A percentile compares a stretch with the other conserved stretches of the same genome.
These are phyloP conservation scores for Farysia itapuensis DNA, from an alignment of 1,284 basidiomycete genomes.

Conservation along the genomic window DNA sequence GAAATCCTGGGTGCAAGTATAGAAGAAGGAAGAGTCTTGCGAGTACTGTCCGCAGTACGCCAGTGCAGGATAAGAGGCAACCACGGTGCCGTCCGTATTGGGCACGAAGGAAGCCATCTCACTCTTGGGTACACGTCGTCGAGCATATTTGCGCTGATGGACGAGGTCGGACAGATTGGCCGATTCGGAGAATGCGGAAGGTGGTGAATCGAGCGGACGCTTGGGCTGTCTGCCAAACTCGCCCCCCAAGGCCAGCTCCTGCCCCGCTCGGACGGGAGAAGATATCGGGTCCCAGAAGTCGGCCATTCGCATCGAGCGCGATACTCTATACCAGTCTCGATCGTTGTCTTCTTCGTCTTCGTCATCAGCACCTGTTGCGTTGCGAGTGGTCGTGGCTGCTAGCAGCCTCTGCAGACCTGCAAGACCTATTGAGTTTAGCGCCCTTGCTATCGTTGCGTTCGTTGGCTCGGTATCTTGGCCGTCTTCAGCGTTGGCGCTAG, in stretches of 20 bases:
- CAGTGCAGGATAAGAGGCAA: conserved; percentile 76
- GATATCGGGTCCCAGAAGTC: conserved; percentile 59
- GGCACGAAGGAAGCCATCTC: conserved; percentile 67
- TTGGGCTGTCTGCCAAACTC: conserved; percentile 73
- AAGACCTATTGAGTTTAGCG: conserved; percentile 39
- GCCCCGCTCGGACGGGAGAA: conserved; percentile 72
- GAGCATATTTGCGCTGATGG: conserved; percentile 26
- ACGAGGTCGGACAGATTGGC: conserved; percentile 29
- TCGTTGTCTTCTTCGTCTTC: conserved; percentile 33
- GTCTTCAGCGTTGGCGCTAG: conserved; percentile 2
- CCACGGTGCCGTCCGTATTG: conserved; percentile 82
- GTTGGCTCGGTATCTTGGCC: conserved; percentile 7
- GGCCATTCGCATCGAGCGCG: conserved; percentile 23
- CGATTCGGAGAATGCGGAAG: conserved; percentile 25
- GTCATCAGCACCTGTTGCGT: conserved; percentile 22
- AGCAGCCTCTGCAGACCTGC: conserved; percentile 36
- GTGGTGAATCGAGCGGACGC: conserved; percentile 20
- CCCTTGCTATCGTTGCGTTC: conserved; percentile 18
- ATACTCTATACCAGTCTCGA: conserved; percentile 31
- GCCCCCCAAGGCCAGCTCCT: conserved; percentile 73
- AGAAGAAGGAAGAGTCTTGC: conserved; percentile 60
- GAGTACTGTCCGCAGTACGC: conserved; percentile 94
- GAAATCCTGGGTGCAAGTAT: conserved; percentile 70
- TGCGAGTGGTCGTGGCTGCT: conserved; percentile 14
- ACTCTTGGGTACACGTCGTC: conserved; percentile 61